A percentile compares a stretch with the other conserved stretches of the same genome.
Conservation (phyloP, 441 rosid species). For the Erodium chrysanthum region DNA sequence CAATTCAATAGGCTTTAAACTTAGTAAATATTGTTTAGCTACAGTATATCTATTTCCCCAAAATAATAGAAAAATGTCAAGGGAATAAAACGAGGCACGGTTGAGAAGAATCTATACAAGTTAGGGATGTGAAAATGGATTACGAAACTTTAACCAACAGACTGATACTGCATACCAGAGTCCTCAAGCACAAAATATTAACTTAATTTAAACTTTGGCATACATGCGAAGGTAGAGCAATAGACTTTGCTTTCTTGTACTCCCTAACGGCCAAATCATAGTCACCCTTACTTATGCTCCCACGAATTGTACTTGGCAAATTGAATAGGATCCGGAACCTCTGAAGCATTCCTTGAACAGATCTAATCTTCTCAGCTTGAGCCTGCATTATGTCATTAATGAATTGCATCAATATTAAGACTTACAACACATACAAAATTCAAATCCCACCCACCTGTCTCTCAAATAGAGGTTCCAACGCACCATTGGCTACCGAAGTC, state of each 20-base stretch:
- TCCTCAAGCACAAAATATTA: background rate
- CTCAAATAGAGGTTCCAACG: conserved; percentile 91
- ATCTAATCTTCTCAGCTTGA: conserved; percentile 95
- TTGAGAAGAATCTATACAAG: background rate
- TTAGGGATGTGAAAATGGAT: background rate
- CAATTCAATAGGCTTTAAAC: too few species aligned
- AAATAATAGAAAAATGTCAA: too few species aligned
- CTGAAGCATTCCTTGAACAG: conserved; percentile 99
- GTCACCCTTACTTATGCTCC: conserved; percentile 90
- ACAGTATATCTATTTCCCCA: too few species aligned
- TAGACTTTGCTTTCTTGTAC: conserved; percentile 94
- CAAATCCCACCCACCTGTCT: conserved; percentile 61
- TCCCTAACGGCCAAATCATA: conserved; percentile 93
- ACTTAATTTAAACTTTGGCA: conserved; percentile 18
- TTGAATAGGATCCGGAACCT: conserved; percentile 88
- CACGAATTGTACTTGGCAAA: conserved; percentile 87
- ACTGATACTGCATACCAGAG: background rate
- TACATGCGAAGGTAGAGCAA: conserved; percentile 95
- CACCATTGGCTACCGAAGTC: conserved; percentile 64
- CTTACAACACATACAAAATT: conserved; percentile 12
- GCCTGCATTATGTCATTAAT: conserved; percentile 38
- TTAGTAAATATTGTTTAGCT: too few species aligned
- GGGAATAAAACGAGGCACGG: background rate
- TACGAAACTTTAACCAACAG: background rate
- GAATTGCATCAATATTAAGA: conserved; percentile 15